Percentiles rank a stretch among this genome's conserved stretches.
Evolutionary conservation across 2,329 filamentous ascomycete species (phyloP).

Genomic region (Dothiorella sarmentorum): DNA sequence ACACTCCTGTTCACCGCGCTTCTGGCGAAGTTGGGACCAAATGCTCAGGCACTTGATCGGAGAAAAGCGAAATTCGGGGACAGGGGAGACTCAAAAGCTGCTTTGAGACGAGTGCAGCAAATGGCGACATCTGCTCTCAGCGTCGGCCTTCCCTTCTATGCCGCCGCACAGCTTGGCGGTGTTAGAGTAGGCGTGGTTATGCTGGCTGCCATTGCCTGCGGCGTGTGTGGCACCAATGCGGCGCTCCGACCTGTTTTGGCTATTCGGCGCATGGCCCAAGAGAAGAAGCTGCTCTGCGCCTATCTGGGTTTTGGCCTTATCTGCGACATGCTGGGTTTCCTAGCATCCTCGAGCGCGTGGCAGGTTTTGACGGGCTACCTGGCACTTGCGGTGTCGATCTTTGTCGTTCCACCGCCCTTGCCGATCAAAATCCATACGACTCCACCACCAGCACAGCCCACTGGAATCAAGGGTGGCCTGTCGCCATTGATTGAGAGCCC

Average conservation of each 20-base stretch:
- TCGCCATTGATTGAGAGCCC: conserved; percentile 17
- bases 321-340: conserved; percentile 31
- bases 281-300: conserved; percentile 34
- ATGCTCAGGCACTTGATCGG: conserved; percentile 33
- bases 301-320: conserved; percentile 34
- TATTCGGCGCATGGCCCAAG: conserved; percentile 30
- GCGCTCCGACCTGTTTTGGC: conserved; percentile 22
- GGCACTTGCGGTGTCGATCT: conserved; percentile 44
- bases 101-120: conserved; percentile 13
- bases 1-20: conserved; percentile 46
- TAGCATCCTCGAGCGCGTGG: conserved; percentile 17
- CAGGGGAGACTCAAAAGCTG: neutral
- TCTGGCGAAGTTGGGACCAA: conserved; percentile 33
- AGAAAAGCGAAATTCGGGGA: conserved; percentile 30
- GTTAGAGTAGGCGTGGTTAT: conserved; percentile 52
- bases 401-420: conserved; percentile 50
- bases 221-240: conserved; percentile 32
- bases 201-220: conserved; percentile 46
- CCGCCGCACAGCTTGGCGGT: conserved; percentile 53
- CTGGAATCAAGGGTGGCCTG: neutral
- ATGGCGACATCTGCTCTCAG: conserved; percentile 38
- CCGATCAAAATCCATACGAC: conserved; percentile 25
- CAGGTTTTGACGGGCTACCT: conserved; percentile 45
- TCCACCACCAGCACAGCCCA: conserved; percentile 2
- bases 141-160: conserved; percentile 54